Base-by-base conservation (phyloP, 2,329 filamentous ascomycete genomes). In the Sordariomycetes sp. region DNA sequence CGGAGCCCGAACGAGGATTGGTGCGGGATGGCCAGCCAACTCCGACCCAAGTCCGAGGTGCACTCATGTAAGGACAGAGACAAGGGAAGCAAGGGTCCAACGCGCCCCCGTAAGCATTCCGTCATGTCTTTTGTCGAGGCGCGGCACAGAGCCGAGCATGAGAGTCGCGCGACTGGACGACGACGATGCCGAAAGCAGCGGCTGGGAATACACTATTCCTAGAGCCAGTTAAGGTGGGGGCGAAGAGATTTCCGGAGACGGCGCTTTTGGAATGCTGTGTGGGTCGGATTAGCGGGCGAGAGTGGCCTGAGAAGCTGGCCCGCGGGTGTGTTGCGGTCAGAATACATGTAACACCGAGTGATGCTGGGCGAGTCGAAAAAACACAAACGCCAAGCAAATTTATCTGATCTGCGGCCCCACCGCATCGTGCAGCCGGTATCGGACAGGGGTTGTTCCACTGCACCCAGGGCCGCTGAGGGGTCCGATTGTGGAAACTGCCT, bases 381-480 rank as follows among this genome's bases (percentile, higher is more conserved):
- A 11, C n/a, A 22, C 46, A n/a, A 12, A 14, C 18, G 54, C 51
- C 55, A 57, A 54, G 59, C 10, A 64, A 62, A 66, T 67, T 71
- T 71, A 71, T 71, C 70, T 70, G 70, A 71, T 71, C 70, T 68
- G 66, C 66, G 50, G 32, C 64, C 11, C 32, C 28, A 14, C 20
- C 14, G n/a, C 18, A 18, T 16, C 35, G 43, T 24, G 8, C n/a
- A 35, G 43, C 55, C 55, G 55, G 43, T 57, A 57, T 57, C 55
- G 55, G 54, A 18, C 53, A n/a, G 40, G 40, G 6, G n/a, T 46
- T n/a, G 40, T n/a, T 16, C 12, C 40, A 16, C 16, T 7, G 5
- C 3, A 16, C 12, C 37, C 18, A 46, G 11, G 40, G 18, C 16
- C 18, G 16, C n/a, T 46, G 40, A 16, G 18, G 40, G 10, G 6